Conservation (phyloP, 2,329 filamentous ascomycete genomes). For the Cercospora sp. region DNA sequence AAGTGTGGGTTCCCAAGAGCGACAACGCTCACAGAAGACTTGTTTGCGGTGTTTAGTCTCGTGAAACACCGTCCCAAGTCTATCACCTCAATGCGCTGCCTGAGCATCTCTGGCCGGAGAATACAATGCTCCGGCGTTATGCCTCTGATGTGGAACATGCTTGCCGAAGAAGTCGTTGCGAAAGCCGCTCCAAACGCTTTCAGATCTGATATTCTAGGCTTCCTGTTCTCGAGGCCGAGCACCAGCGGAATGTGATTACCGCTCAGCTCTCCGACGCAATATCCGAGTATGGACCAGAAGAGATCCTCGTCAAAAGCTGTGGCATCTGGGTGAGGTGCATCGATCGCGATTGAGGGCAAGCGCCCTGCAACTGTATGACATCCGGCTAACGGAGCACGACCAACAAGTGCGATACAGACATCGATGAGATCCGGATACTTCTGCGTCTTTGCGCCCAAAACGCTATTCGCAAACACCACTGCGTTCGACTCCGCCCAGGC, state of each 20-base stretch:
- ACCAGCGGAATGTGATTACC: slow-evolving; percentile 41
- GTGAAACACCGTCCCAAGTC: slow-evolving; percentile 5
- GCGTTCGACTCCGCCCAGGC: slow-evolving; percentile 52
- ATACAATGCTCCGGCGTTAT: slow-evolving; percentile 43
- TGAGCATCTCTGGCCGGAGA: background rate
- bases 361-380: slow-evolving; percentile 35
- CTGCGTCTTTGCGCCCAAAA: slow-evolving; percentile 47
- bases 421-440: slow-evolving; percentile 52
- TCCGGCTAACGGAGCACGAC: slow-evolving; percentile 39
- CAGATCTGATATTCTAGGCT: slow-evolving; percentile 37
- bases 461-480: slow-evolving; percentile 50
- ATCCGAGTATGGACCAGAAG: slow-evolving; percentile 45
- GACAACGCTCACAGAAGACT: slow-evolving; percentile 39
- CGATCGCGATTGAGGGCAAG: slow-evolving; percentile 11
- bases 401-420: slow-evolving; percentile 47
- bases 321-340: slow-evolving; percentile 28
- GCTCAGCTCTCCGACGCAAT: slow-evolving; percentile 39
- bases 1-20: slow-evolving; percentile 52
- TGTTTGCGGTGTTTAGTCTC: slow-evolving; percentile 20
- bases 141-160: slow-evolving; percentile 49
- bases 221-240: slow-evolving; percentile 37
- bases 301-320: slow-evolving; percentile 31
- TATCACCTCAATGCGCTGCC: background rate
- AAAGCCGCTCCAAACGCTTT: slow-evolving; percentile 51
- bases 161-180: slow-evolving; percentile 45